These are phyloP conservation scores for Phytophthora tentaculata DNA, from an alignment of 352 stramenopile species.

Conservation along the genomic window DNA sequence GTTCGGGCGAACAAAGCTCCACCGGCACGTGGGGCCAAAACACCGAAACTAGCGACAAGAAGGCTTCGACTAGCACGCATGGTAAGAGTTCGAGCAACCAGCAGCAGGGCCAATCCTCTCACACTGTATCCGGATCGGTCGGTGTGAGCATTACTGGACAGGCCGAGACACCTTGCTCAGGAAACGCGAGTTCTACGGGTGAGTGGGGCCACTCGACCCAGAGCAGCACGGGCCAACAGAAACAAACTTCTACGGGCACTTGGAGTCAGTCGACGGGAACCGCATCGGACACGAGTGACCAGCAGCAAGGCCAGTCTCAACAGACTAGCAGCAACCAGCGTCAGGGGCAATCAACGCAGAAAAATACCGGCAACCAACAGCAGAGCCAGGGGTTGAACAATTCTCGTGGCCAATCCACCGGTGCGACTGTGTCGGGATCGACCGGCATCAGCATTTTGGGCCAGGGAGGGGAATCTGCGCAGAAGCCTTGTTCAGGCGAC, in stretches of 20 bases:
- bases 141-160: not conserved
- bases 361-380: not conserved
- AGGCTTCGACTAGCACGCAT: not conserved
- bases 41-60: not conserved
- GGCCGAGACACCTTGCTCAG: not conserved
- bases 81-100: not conserved
- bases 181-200: not conserved
- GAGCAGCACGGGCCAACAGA: not conserved
- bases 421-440: not conserved
- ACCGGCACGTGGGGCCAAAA: constrained; percentile 2
- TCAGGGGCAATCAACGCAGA: not conserved
- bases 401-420: not conserved
- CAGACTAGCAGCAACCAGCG: not conserved
- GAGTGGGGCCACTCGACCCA: not conserved
- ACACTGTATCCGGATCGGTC: not conserved
- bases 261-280: not conserved
- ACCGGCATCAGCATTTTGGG: not conserved
- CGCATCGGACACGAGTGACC: not conserved
- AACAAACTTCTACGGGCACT: not conserved
- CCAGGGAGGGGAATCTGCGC: not conserved
- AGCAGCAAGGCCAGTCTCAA: not conserved
- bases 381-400: not conserved
- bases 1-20: constrained; percentile 16
- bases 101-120: not conserved
- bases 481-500: not conserved